Evolutionary conservation across 2,329 filamentous ascomycete genomes (phyloP).

Genomic region (Verticillium isaacii): DNA sequence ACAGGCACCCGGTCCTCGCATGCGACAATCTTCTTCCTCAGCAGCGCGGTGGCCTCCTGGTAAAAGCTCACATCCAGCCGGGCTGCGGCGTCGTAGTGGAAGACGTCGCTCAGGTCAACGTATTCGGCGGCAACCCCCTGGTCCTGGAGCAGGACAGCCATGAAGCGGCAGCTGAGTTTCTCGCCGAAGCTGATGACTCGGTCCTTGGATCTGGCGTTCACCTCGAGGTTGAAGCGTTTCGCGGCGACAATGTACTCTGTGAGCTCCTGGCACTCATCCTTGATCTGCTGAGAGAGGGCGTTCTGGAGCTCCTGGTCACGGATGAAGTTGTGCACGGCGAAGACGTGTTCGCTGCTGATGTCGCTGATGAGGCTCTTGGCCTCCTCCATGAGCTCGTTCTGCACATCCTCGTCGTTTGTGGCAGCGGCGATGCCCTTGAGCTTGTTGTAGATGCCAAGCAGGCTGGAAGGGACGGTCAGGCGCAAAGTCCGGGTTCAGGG

Average conservation of each 20-base stretch:
- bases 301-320: conserved; percentile 50
- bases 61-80: conserved; percentile 68
- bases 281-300: conserved; percentile 61
- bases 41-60: conserved; percentile 53
- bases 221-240: conserved; percentile 65
- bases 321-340: conserved; percentile 63
- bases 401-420: conserved; percentile 46
- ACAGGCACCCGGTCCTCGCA: conserved; percentile 69
- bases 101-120: conserved; percentile 79
- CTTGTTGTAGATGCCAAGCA: conserved; percentile 56
- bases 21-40: conserved; percentile 59
- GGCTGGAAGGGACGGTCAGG: conserved; percentile 25
- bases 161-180: conserved; percentile 89
- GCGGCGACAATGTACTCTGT: conserved; percentile 66
- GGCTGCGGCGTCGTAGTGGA: conserved; percentile 60
- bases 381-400: conserved; percentile 51
- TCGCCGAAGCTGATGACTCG: conserved; percentile 93
- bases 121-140: conserved; percentile 80
- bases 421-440: conserved; percentile 49
- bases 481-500: background rate
- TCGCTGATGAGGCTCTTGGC: conserved; percentile 74
- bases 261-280: conserved; percentile 75
- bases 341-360: conserved; percentile 77
- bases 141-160: conserved; percentile 80
- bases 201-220: conserved; percentile 74